Conservation (phyloP, 768 basidiomycete genomes). For the Mrakia frigida region DNA sequence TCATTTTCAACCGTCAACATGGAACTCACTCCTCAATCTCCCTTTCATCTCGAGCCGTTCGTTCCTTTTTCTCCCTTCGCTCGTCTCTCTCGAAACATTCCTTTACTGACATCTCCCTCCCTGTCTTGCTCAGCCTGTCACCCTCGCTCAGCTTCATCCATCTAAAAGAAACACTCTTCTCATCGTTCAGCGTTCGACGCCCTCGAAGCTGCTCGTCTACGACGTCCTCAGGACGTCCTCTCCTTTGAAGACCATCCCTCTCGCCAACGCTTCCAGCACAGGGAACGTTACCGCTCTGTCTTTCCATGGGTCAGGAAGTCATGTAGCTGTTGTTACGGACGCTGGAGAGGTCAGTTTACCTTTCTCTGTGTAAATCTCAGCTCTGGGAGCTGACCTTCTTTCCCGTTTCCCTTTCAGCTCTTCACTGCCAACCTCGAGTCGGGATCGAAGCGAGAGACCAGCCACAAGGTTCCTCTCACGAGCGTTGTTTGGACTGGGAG, state of each 20-base stretch:
- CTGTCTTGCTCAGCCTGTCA: not conserved
- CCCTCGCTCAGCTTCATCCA: not conserved
- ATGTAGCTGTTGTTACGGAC: not conserved
- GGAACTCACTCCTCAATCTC: not conserved
- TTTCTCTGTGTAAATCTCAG: too few species aligned
- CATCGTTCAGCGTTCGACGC: not conserved
- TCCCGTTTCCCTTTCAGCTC: not conserved
- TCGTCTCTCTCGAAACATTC: not conserved
- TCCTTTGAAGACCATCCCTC: not conserved
- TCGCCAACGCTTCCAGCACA: not conserved
- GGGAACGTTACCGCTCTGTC: not conserved
- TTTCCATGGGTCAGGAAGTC: not conserved
- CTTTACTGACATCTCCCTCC: not conserved
- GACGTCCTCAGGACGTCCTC: not conserved
- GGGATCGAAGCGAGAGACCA: not conserved
- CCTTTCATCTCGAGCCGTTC: not conserved
- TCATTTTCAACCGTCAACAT: not conserved
- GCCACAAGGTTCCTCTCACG: constrained; percentile 4
- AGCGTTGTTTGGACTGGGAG: not conserved
- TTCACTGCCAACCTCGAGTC: not conserved
- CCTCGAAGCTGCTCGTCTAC: not conserved
- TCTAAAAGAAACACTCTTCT: not conserved
- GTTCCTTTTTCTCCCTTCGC: not conserved
- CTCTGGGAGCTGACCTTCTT: not conserved
- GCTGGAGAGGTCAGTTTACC: not conserved